These are phyloP conservation scores for Rhodotorula sp. DNA, from an alignment of 1,284 basidiomycete species.

Conservation along the genomic window DNA sequence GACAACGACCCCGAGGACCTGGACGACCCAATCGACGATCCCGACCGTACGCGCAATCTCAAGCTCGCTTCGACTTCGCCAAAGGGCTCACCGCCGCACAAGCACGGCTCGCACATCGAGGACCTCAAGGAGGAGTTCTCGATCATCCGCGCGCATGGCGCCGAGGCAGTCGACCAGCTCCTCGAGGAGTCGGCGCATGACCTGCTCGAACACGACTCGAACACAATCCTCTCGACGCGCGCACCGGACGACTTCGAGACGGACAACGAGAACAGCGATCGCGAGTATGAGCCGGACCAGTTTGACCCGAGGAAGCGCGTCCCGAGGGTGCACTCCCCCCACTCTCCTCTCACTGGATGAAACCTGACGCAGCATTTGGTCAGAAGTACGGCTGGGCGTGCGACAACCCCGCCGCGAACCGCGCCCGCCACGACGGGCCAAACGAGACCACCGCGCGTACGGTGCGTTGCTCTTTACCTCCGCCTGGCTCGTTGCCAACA, in stretches of 20 bases:
- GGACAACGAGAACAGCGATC: slow-evolving; percentile 28
- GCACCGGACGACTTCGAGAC: slow-evolving; percentile 28
- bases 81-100: neutral
- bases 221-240: slow-evolving; percentile 21
- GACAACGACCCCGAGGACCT: neutral
- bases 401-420: slow-evolving; percentile 1
- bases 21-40: slow-evolving; percentile 1
- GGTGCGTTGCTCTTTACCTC: neutral
- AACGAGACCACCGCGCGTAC: slow-evolving; percentile 34
- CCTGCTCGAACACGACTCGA: slow-evolving; percentile 8
- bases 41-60: neutral
- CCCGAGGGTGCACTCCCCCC: neutral
- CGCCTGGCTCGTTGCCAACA: fast-evolving
- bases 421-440: slow-evolving; percentile 12
- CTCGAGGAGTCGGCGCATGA: neutral
- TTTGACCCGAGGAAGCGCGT: neutral
- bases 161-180: slow-evolving; percentile 11
- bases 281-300: slow-evolving; percentile 1
- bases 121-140: slow-evolving; percentile 17
- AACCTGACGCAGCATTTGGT: neutral
- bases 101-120: neutral
- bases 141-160: slow-evolving; percentile 12
- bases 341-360: neutral
- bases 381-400: neutral
- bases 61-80: neutral